These are phyloP conservation scores for Lepidium campestre DNA, from an alignment of 441 rosid genomes.

Conservation along the genomic window DNA sequence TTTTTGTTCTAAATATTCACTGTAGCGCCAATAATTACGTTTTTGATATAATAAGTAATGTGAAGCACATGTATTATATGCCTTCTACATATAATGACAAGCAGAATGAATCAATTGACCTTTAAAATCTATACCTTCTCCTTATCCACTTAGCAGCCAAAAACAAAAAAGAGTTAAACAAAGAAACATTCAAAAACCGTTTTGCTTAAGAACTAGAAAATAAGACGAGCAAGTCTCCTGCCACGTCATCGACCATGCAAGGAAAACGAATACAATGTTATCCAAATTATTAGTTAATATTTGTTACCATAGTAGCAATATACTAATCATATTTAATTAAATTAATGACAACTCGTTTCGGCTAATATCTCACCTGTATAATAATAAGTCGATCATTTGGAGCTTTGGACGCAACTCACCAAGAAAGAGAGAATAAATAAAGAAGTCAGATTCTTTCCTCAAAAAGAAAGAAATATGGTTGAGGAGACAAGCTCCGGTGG, in stretches of 20 bases:
- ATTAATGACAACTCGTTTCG: background rate
- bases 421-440: background rate
- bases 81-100: background rate
- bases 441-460: background rate
- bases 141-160: too few species aligned
- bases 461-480: constrained; percentile 14
- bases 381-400: background rate
- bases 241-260: constrained; percentile 1
- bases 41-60: background rate
- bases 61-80: background rate
- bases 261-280: background rate
- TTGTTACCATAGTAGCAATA: too few species aligned
- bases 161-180: too few species aligned
- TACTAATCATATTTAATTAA: background rate
- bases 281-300: background rate
- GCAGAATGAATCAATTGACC: too few species aligned
- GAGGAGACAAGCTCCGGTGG: constrained; percentile 26
- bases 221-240: background rate
- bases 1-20: background rate
- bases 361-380: background rate
- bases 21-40: background rate
- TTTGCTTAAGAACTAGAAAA: background rate
- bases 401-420: background rate
- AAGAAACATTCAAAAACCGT: background rate
- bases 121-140: too few species aligned